phyloP scores from a whole-genome alignment of 495 filamentous ascomycete species.

The Talaromyces thailandensis region DNA sequence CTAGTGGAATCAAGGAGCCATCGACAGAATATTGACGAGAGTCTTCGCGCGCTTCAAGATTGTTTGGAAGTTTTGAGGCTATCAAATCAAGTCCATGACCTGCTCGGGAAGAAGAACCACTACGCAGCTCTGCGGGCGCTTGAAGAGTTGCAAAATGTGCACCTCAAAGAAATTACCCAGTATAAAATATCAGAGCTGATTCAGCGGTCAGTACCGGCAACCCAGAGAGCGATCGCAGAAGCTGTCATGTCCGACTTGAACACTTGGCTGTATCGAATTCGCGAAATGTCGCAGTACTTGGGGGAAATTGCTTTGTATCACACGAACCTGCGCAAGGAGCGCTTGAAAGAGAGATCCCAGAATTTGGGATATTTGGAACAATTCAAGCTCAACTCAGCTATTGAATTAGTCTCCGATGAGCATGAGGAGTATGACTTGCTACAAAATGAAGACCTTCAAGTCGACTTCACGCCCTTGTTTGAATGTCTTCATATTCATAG shows the following conservation, averaged over 20 bases:
- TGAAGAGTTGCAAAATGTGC: slow-evolving; percentile 93
- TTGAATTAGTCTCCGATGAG: slow-evolving; percentile 92
- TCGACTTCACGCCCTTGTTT: slow-evolving; percentile 90
- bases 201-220: slow-evolving; percentile 86
- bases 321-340: slow-evolving; percentile 74
- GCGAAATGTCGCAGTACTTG: slow-evolving; percentile 89
- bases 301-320: slow-evolving; percentile 97
- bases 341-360: slow-evolving; percentile 74
- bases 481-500: slow-evolving; percentile 97
- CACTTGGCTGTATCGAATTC: slow-evolving; percentile 93
- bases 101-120: slow-evolving; percentile 85
- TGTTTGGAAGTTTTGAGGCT: slow-evolving; percentile 86
- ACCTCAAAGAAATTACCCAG: slow-evolving; percentile 84
- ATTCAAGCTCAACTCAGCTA: slow-evolving; percentile 91
- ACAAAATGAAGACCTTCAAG: slow-evolving; percentile 85
- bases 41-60: slow-evolving; percentile 78
- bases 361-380: slow-evolving; percentile 59
- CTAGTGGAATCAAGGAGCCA: slow-evolving; percentile 85
- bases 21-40: slow-evolving; percentile 93
- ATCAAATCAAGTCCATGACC: slow-evolving; percentile 89
- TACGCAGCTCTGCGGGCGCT: slow-evolving; percentile 89
- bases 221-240: slow-evolving; percentile 86
- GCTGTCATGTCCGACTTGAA: slow-evolving; percentile 96
- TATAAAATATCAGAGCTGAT: slow-evolving; percentile 96
- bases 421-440: slow-evolving; percentile 90